Percentiles rank a stretch among this genome's conserved stretches.
phyloP scores from a whole-genome alignment of 108 stramenopile species.

The Chaetoceros tenuissimus region DNA sequence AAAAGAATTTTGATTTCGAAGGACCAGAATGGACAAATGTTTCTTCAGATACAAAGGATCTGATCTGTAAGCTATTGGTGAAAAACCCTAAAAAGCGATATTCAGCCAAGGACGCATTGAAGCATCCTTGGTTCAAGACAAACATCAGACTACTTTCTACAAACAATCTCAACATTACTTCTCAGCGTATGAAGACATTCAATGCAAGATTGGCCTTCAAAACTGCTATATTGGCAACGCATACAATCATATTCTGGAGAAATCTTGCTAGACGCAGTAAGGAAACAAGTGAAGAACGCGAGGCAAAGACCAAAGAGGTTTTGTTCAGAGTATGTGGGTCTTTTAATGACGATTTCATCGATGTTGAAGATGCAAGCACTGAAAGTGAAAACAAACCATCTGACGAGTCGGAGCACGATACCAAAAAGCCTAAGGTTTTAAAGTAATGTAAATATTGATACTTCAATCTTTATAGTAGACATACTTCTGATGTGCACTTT shows the following conservation, averaged over 20 bases:
- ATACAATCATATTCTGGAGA: background rate
- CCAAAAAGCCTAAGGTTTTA: too few relatives aligned
- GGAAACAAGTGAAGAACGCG: too few relatives aligned
- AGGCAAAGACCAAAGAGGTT: too few relatives aligned
- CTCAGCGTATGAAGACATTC: slow-evolving; percentile 75
- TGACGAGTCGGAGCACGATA: too few relatives aligned
- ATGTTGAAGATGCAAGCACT: too few relatives aligned
- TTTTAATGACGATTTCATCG: too few relatives aligned
- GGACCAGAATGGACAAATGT: slow-evolving; percentile 68
- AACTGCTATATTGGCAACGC: slow-evolving; percentile 64
- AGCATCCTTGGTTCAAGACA: slow-evolving; percentile 57
- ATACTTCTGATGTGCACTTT: too few relatives aligned
- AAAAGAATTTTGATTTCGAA: slow-evolving; percentile 60
- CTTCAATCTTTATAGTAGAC: too few relatives aligned
- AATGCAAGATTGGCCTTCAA: slow-evolving; percentile 79
- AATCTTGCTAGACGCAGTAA: too few relatives aligned
- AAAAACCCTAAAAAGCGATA: slow-evolving; percentile 68
- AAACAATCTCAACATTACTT: slow-evolving; percentile 34
- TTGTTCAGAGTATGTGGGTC: too few relatives aligned
- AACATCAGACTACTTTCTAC: background rate
- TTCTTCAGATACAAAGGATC: slow-evolving; percentile 78
- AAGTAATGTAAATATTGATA: too few relatives aligned
- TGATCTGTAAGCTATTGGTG: slow-evolving; percentile 59
- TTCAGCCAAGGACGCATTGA: slow-evolving; percentile 59
- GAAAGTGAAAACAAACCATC: too few relatives aligned